Evolutionary conservation across 768 basidiomycete genomes (phyloP).

Genomic region (Dendrothele bispora): DNA sequence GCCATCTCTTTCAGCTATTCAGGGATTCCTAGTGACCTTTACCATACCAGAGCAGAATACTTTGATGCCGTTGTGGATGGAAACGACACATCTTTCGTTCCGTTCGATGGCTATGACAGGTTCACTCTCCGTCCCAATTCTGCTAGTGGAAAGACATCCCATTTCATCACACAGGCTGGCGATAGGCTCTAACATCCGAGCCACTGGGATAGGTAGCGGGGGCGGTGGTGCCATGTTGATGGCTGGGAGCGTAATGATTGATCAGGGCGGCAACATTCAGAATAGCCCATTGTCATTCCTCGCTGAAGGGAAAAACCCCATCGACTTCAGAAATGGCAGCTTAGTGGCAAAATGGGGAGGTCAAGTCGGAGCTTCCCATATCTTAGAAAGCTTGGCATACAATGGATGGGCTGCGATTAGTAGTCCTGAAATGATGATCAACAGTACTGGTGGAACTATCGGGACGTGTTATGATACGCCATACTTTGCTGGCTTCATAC

Average conservation of each 20-base stretch:
- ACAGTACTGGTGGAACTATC: conserved; percentile 3
- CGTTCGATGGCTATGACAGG: neutral
- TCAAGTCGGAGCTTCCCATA: conserved; percentile 1
- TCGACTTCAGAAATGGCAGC: neutral
- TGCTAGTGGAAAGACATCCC: neutral
- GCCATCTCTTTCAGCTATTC: neutral
- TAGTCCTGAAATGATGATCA: neutral
- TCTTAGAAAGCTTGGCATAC: conserved; percentile 1
- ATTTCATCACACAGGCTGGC: neutral
- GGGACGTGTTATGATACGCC: conserved; percentile 3
- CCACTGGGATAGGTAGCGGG: neutral
- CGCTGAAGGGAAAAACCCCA: neutral
- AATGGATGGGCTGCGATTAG: conserved; percentile 5
- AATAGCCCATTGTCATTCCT: neutral
- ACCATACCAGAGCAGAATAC: neutral
- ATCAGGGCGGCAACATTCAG: neutral
- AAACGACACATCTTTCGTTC: neutral
- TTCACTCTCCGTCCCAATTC: neutral
- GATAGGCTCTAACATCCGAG: neutral
- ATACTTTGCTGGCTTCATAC: conserved; percentile 1
- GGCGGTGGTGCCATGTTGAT: neutral
- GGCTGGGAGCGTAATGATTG: neutral
- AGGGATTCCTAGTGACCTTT: neutral
- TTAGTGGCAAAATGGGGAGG: neutral
- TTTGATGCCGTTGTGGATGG: neutral